phyloP scores from a whole-genome alignment of 2,329 filamentous ascomycete genomes.

The Arthrobotrys sinensis region DNA sequence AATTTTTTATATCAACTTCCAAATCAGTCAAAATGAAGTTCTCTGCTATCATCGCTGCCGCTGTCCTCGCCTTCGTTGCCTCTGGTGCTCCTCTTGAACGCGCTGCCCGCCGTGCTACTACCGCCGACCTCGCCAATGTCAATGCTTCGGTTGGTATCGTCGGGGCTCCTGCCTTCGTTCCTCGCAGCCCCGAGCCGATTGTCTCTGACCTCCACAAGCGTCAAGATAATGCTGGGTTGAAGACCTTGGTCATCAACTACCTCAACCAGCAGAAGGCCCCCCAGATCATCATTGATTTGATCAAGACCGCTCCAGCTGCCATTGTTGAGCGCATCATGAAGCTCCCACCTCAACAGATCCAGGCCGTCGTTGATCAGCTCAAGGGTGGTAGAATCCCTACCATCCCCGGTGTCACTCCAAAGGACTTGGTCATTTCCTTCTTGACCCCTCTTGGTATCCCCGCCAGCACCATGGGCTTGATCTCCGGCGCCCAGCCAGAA shows the following conservation, averaged over 20 bases:
- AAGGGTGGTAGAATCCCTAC: conserved; percentile 43
- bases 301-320: conserved; percentile 37
- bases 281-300: conserved; percentile 34
- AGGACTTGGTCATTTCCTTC: conserved; percentile 51
- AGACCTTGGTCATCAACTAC: conserved; percentile 46
- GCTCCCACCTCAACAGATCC: conserved; percentile 41
- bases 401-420: conserved; percentile 42
- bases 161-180: conserved; percentile 14
- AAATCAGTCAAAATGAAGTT: conserved; percentile 55
- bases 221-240: conserved; percentile 36
- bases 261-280: conserved; percentile 32
- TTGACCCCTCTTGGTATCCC: conserved; percentile 30
- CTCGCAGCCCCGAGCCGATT: not conserved
- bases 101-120: conserved; percentile 21
- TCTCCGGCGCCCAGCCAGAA: not conserved
- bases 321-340: conserved; percentile 43
- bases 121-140: conserved; percentile 24
- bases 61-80: conserved; percentile 52
- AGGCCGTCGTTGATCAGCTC: conserved; percentile 45
- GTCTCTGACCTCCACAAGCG: conserved; percentile 33
- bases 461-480: conserved; percentile 28
- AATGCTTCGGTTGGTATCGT: conserved; percentile 5
- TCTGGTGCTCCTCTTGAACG: conserved; percentile 48
- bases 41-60: conserved; percentile 38
- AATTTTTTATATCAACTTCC: conserved; percentile 23